Conservation (phyloP, 768 basidiomycete species). For the Psilocybe sp. region DNA sequence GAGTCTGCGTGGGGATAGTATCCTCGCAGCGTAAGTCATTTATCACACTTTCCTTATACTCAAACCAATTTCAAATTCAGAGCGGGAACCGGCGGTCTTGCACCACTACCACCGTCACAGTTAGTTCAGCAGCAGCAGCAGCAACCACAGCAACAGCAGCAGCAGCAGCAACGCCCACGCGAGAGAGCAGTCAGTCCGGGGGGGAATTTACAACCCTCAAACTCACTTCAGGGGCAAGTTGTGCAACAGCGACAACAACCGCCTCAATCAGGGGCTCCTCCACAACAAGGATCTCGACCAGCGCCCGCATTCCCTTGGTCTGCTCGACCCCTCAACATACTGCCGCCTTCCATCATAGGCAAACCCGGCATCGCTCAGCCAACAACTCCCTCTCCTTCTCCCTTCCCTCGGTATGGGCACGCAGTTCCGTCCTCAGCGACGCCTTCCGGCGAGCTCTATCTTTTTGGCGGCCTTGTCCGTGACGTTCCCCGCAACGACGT, state of each 20-base stretch:
- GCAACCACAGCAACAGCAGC: slow-evolving; percentile 19
- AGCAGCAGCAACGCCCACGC: slow-evolving; percentile 40
- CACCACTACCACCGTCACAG: slow-evolving; percentile 25
- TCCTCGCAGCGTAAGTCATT: slow-evolving; percentile 16
- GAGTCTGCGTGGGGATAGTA: slow-evolving; percentile 25
- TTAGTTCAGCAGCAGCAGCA: slow-evolving; percentile 12
- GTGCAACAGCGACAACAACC: slow-evolving; percentile 19
- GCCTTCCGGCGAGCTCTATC: slow-evolving; percentile 84
- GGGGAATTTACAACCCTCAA: slow-evolving; percentile 22
- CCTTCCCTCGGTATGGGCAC: slow-evolving; percentile 96
- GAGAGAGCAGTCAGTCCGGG: slow-evolving; percentile 31
- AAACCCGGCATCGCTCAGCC: slow-evolving; percentile 66
- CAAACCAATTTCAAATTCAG: slow-evolving; percentile 5
- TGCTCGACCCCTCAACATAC: slow-evolving; percentile 65
- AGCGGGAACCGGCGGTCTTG: slow-evolving; percentile 20
- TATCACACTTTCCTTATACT: background rate
- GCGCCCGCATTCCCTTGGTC: slow-evolving; percentile 80
- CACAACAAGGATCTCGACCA: slow-evolving; percentile 30
- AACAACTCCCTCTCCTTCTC: slow-evolving; percentile 73
- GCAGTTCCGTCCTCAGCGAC: slow-evolving; percentile 80
- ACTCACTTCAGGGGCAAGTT: slow-evolving; percentile 19
- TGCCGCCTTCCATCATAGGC: slow-evolving; percentile 61
- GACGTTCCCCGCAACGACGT: slow-evolving; percentile 91
- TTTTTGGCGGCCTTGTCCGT: slow-evolving; percentile 95
- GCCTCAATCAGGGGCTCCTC: slow-evolving; percentile 17